phyloP scores from a whole-genome alignment of 208 protist species.

The Naegleria gruberi region DNA sequence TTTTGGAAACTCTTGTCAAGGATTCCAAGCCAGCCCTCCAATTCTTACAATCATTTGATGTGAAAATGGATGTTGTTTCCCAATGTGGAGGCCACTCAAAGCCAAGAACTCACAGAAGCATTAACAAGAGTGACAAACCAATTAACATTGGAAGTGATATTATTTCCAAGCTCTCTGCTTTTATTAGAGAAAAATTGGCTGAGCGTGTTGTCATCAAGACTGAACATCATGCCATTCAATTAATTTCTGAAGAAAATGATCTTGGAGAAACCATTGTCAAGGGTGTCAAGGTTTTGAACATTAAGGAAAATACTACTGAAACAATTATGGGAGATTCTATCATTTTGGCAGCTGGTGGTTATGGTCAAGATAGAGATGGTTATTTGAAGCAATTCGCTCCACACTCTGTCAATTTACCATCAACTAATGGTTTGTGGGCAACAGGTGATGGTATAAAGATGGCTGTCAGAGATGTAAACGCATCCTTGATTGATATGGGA shows the following conservation, averaged over 20 bases:
- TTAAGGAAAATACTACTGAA: slow-evolving; percentile 32
- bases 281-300: slow-evolving; percentile 53
- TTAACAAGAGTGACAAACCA: slow-evolving; percentile 55
- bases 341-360: slow-evolving; percentile 75
- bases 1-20: slow-evolving; percentile 50
- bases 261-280: slow-evolving; percentile 48
- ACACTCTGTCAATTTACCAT: slow-evolving; percentile 55
- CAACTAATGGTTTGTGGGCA: slow-evolving; percentile 74
- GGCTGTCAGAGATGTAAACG: slow-evolving; percentile 45
- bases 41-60: slow-evolving; percentile 61
- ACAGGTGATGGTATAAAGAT: slow-evolving; percentile 49
- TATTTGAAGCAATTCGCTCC: slow-evolving; percentile 68
- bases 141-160: slow-evolving; percentile 76
- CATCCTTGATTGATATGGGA: slow-evolving; percentile 76
- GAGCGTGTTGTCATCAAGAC: slow-evolving; percentile 59
- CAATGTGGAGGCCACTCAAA: slow-evolving; percentile 76
- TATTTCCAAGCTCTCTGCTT: slow-evolving; percentile 62
- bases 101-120: slow-evolving; percentile 69
- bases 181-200: slow-evolving; percentile 54
- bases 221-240: slow-evolving; percentile 40
- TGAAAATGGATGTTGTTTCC: slow-evolving; percentile 66
- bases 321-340: slow-evolving; percentile 43
- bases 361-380: slow-evolving; percentile 50
- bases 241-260: slow-evolving; percentile 42
- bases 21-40: slow-evolving; percentile 53